Conservation (phyloP, 306 rosid genomes). For the Acacia confusa region DNA sequence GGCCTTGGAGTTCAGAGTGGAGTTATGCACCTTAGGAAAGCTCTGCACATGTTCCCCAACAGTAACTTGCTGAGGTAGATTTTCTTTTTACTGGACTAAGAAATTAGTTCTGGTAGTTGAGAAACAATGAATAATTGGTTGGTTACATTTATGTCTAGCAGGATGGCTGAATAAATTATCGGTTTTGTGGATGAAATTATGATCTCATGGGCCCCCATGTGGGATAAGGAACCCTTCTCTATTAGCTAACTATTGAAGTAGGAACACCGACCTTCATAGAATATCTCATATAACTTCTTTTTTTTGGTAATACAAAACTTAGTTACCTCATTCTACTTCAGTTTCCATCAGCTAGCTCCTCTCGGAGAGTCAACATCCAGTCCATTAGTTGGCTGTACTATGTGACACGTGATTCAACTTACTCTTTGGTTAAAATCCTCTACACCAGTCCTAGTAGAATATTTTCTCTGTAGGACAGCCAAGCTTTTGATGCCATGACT, state of each 20-base stretch:
- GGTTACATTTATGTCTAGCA: neutral
- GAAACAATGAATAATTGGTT: neutral
- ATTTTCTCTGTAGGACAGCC: neutral
- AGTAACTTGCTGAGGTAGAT: conserved; percentile 70
- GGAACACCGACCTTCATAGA: neutral
- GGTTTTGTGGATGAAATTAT: neutral
- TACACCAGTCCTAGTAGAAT: neutral
- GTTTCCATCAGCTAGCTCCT: neutral
- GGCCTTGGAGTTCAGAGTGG: conserved; percentile 67
- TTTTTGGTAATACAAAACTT: neutral
- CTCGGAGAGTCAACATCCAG: neutral
- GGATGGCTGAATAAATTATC: neutral
- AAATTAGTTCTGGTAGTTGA: neutral
- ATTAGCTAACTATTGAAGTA: neutral
- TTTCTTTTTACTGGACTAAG: neutral
- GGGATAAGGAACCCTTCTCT: neutral
- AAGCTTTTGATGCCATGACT: neutral
- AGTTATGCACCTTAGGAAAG: conserved; percentile 68
- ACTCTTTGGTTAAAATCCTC: neutral
- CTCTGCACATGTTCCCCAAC: conserved; percentile 84
- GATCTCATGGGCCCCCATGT: neutral
- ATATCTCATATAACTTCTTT: neutral
- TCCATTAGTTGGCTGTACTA: neutral
- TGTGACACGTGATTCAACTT: neutral
- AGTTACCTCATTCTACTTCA: neutral